A percentile compares a stretch with the other conserved stretches of the same genome.
Evolutionary conservation across 495 filamentous ascomycete genomes (phyloP).

Genomic region (Xylaria acuta): DNA sequence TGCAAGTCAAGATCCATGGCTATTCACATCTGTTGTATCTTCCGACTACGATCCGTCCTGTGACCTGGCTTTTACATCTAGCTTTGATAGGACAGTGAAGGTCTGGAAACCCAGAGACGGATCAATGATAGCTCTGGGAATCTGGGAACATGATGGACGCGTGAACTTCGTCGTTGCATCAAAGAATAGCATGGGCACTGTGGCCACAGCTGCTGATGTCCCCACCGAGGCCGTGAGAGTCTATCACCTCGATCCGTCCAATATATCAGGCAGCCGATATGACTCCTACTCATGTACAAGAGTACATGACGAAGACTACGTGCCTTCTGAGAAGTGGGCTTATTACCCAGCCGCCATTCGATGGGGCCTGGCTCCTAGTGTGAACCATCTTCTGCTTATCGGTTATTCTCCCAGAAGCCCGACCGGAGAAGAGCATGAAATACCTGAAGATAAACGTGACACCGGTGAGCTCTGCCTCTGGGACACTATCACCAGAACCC

Average conservation of each 20-base stretch:
- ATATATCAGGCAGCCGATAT: constrained; percentile 40
- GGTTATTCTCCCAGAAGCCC: constrained; percentile 72
- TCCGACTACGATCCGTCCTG: constrained; percentile 69
- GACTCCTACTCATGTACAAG: constrained; percentile 54
- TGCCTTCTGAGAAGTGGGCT: constrained; percentile 57
- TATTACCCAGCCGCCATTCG: constrained; percentile 75
- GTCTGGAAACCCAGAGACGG: constrained; percentile 66
- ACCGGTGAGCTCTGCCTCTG: constrained; percentile 78
- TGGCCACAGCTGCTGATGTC: constrained; percentile 61
- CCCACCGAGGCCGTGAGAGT: constrained; percentile 55
- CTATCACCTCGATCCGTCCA: constrained; percentile 46
- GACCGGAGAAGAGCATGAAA: constrained; percentile 59
- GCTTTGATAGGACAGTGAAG: constrained; percentile 82
- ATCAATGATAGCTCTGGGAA: constrained; percentile 51
- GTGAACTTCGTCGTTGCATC: constrained; percentile 76
- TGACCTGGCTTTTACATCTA: constrained; percentile 71
- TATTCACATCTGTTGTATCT: constrained; percentile 80
- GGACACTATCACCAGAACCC: constrained; percentile 60
- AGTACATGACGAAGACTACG: constrained; percentile 51
- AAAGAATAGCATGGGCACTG: constrained; percentile 44
- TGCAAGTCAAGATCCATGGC: constrained; percentile 67
- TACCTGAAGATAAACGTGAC: constrained; percentile 56
- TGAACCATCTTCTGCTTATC: constrained; percentile 68
- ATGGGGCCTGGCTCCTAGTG: constrained; percentile 65
- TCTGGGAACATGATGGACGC: constrained; percentile 67